These are phyloP conservation scores for Melastoma malabathricum DNA, from an alignment of 345 rosid species.

Conservation along the genomic window DNA sequence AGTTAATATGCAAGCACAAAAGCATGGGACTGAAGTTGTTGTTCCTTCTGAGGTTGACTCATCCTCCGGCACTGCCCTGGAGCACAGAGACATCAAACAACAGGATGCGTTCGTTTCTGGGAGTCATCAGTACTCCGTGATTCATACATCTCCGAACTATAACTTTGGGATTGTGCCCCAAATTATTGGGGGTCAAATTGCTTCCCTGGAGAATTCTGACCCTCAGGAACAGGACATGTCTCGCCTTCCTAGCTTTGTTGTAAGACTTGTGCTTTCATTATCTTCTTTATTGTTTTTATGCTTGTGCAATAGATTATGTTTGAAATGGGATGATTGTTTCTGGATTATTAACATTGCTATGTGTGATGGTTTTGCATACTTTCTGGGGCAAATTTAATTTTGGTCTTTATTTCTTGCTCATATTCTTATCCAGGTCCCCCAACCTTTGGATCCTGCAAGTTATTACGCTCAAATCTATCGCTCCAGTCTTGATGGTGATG, in stretches of 20 bases:
- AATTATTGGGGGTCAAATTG: constrained; percentile 44
- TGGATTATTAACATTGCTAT: too few species aligned
- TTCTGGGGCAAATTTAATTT: constrained; percentile 5
- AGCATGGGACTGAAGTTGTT: constrained; percentile 36
- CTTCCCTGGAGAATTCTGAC: constrained; percentile 58
- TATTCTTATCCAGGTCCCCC: constrained; percentile 44
- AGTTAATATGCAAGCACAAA: constrained; percentile 31
- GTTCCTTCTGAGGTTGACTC: constrained; percentile 39
- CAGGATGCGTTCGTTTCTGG: constrained; percentile 35
- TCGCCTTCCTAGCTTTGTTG: constrained; percentile 67
- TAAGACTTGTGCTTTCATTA: constrained; percentile 17
- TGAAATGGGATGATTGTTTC: too few species aligned
- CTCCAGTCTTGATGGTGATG: constrained; percentile 52
- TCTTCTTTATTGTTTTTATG: constrained; percentile 1
- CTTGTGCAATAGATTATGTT: too few species aligned
- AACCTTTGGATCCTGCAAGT: constrained; percentile 67
- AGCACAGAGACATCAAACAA: constrained; percentile 50
- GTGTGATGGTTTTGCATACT: not conserved
- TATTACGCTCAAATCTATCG: constrained; percentile 75
- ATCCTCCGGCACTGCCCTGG: constrained; percentile 27
- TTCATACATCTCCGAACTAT: constrained; percentile 47
- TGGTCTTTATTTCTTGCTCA: constrained; percentile 12
- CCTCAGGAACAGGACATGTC: constrained; percentile 63
- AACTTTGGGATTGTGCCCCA: constrained; percentile 52
- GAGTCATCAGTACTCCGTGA: constrained; percentile 42